Evolutionary conservation across 2,329 filamentous ascomycete genomes (phyloP), one percentile per base, ranked within the genome.

Genomic region (Botrytis tulipae): DNA sequence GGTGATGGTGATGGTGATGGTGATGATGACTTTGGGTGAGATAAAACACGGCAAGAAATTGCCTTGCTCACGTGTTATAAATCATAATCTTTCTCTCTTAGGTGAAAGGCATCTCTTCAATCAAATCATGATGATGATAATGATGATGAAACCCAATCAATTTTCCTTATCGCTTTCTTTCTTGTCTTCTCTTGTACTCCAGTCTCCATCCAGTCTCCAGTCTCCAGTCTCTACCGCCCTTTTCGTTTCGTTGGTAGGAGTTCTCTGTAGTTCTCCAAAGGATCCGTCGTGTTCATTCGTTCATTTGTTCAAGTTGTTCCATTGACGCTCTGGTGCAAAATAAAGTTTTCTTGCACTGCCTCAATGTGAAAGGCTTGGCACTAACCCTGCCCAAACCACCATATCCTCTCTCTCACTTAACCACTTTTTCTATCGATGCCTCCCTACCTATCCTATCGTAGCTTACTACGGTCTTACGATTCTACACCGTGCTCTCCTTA

Each of bases 321-420:
- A 66, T 66, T 66, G 66, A 68, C 66, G 66, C 66, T 57, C 66
- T 32, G 66, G 6, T 68, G 66, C 37, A 32, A 40, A 68, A 57
- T 40, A 67, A 68, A 68, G 46, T 68, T 68, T 68, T 40, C 51
- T 68, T 68, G 66, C 48, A 68, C 66, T 68, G 70, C 73, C 73
- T 71, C 75, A 73, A 69, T 73, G 42, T 57, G 67, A 67, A 44
- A 44, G 73, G 73, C 46, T 37, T 59, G 57, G 59, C 67, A 29
- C n/a, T 29, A 35, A 59, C 44, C 65, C 59, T 70, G 46, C 54
- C 25, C n/a, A 29, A 16, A 51, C 48, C 25, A 51, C 51, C n/a
- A 18, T 54, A 40, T 54, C 35, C 35, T 40, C 46, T 51, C 32
- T 68, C 37, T n/a, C 37, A 14, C 40, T 63, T 0, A 22, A n/a